Base-by-base conservation (phyloP, 805 yeast species). In the Schwanniomyces vanrijiae region DNA sequence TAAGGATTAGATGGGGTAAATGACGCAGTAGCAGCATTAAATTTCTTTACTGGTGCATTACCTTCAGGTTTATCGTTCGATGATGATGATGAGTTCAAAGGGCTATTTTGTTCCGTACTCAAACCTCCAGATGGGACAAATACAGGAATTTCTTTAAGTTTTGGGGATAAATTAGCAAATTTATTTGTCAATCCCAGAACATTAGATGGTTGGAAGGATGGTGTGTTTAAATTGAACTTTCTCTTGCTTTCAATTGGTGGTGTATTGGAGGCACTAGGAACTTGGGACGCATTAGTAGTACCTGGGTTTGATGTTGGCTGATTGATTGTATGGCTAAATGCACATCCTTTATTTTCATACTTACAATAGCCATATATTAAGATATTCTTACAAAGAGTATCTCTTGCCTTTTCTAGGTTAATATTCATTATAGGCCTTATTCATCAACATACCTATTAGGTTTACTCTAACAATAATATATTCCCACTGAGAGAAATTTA, bases 361-460 rank as follows among this genome's bases (percentile, higher is more conserved):
- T 88, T 88, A 72, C 97, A 90, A 58, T 78, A 88, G 3, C 96
- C 97, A 69, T 89, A 90, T 28, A 88, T 88, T 41, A 85, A 81
- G 46, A 89, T 83, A 58, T 90, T 90, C 62, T 90, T 78, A 68
- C 96, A 90, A 46, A 86, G 90, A 24, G 89, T 84, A 49, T 83
- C 84, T 64, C 80, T 84, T 5, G 91, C 90, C 61, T 80, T 69
- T 38, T 80, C 83, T 47, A 71, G 68, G 55, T 78, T 77, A 48
- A 72, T 66, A 48, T 63, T 64, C 66, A 63, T 64, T 37, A 9
- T 37, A 20, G 25, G 25, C 25, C 11, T 20, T 18, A 18, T 34
- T 34, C 13, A 42, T 14, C 39, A 33, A 10, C 31, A 16, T 7
- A n/a, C 3, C 29, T 26, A 7, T 10, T 4, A 5, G 7, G 33